Evolutionary conservation across 768 basidiomycete species (phyloP).

Genomic region (Exsudoporus frostii): DNA sequence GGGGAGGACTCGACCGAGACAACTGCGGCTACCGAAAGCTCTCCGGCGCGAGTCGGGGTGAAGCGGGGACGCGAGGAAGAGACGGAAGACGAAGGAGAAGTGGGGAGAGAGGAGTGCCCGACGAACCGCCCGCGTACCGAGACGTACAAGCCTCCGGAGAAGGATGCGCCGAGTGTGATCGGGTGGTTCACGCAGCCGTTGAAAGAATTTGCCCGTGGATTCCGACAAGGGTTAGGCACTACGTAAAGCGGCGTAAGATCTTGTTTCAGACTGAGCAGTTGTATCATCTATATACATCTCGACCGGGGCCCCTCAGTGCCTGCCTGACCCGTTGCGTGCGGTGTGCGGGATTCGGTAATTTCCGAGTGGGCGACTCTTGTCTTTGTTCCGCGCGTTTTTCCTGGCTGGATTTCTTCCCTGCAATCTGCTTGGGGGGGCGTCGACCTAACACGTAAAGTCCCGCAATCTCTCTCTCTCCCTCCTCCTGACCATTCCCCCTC

Average conservation of each 20-base stretch:
- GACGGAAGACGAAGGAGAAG: slow-evolving; percentile 28
- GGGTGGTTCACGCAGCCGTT: slow-evolving; percentile 64
- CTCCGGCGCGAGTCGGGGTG: slow-evolving; percentile 28
- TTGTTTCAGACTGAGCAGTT: slow-evolving; percentile 4
- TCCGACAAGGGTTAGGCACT: slow-evolving; percentile 53
- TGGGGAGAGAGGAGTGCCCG: slow-evolving; percentile 41
- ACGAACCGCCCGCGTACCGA: slow-evolving; percentile 52
- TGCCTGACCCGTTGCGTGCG: slow-evolving; percentile 19
- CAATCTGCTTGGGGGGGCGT: slow-evolving; percentile 12
- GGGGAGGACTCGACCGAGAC: slow-evolving; percentile 33
- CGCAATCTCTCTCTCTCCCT: background rate
- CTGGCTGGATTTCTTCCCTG: slow-evolving; percentile 3
- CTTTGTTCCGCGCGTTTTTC: slow-evolving; percentile 21
- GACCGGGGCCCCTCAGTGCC: background rate
- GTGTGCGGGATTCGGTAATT: slow-evolving; percentile 26
- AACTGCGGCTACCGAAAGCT: slow-evolving; percentile 34
- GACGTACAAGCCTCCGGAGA: slow-evolving; percentile 41
- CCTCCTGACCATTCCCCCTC: slow-evolving; percentile 1
- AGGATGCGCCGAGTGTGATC: slow-evolving; percentile 45
- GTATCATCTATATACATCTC: slow-evolving; percentile 9
- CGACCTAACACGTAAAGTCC: slow-evolving; percentile 13
- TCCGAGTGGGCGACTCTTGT: slow-evolving; percentile 20
- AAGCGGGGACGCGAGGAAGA: slow-evolving; percentile 54
- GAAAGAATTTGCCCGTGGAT: slow-evolving; percentile 63
- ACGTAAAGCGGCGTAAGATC: slow-evolving; percentile 14